phyloP scores from a whole-genome alignment of 768 basidiomycete species.

The Serpula lacrymans region DNA sequence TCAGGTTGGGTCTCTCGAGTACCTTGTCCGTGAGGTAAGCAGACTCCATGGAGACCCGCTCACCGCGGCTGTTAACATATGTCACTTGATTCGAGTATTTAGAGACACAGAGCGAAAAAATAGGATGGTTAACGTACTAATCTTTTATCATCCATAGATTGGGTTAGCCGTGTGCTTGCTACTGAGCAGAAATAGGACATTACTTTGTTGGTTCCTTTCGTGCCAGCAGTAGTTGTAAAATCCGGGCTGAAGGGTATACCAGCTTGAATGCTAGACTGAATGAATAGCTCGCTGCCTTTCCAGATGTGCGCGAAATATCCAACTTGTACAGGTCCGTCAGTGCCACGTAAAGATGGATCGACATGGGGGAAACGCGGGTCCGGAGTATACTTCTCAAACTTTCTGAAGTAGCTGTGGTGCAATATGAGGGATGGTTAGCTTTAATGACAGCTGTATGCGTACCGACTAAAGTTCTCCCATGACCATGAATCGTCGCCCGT shows the following conservation, averaged over 20 bases:
- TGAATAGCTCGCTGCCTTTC: conserved; percentile 44
- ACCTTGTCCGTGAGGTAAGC: conserved; percentile 68
- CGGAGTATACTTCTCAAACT: conserved; percentile 60
- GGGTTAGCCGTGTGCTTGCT: neutral
- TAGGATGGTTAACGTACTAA: conserved; percentile 32
- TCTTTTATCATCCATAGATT: too few species aligned
- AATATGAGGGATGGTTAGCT: neutral
- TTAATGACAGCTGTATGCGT: conserved; percentile 3
- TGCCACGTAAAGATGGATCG: conserved; percentile 43
- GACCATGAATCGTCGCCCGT: conserved; percentile 55
- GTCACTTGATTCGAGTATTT: conserved; percentile 47
- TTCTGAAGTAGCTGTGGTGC: conserved; percentile 56
- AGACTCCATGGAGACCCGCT: conserved; percentile 59
- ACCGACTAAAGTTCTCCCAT: conserved; percentile 52
- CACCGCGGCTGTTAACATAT: conserved; percentile 50
- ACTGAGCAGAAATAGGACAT: conserved; percentile 12
- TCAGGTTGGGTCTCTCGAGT: conserved; percentile 61
- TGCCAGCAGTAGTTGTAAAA: conserved; percentile 54
- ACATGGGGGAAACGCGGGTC: conserved; percentile 49
- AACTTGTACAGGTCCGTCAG: conserved; percentile 53
- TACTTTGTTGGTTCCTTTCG: conserved; percentile 61
- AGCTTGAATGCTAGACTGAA: conserved; percentile 46
- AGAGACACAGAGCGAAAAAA: neutral
- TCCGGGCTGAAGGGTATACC: conserved; percentile 54
- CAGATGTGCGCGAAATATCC: conserved; percentile 55